Evolutionary conservation across 306 rosid species (phyloP).

Genomic region (Luffa aegyptiaca): DNA sequence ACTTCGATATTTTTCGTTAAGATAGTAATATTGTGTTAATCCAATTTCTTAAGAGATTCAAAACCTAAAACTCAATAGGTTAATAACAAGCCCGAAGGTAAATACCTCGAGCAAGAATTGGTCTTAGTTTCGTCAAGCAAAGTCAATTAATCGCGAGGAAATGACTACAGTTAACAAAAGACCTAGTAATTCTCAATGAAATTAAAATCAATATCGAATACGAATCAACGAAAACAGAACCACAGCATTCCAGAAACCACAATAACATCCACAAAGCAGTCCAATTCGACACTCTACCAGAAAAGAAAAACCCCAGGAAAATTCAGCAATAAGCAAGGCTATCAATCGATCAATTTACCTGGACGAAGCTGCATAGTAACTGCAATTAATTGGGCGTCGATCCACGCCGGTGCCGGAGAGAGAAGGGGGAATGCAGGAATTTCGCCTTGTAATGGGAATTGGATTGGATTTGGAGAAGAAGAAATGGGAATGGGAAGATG

Average conservation of each 20-base stretch:
- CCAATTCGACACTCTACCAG: neutral
- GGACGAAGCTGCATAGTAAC: neutral
- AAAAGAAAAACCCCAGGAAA: neutral
- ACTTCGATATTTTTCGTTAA: neutral
- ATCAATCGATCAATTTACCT: neutral
- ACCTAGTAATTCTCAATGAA: neutral
- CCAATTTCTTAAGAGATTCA: neutral
- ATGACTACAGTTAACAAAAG: neutral
- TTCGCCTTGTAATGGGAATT: neutral
- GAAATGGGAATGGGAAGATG: neutral
- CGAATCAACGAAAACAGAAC: neutral
- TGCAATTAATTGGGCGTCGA: neutral
- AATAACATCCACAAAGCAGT: neutral
- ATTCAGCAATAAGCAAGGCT: neutral
- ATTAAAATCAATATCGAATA: neutral
- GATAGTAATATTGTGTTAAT: neutral
- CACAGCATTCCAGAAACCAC: neutral
- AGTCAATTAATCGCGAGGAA: neutral
- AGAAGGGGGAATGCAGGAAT: neutral
- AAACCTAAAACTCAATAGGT: neutral
- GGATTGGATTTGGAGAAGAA: neutral
- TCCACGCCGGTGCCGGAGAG: neutral
- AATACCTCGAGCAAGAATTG: neutral
- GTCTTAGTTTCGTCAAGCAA: neutral
- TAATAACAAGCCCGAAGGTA: neutral